phyloP scores from a whole-genome alignment of 768 basidiomycete genomes.

The Leucogyrophana mollusca region DNA sequence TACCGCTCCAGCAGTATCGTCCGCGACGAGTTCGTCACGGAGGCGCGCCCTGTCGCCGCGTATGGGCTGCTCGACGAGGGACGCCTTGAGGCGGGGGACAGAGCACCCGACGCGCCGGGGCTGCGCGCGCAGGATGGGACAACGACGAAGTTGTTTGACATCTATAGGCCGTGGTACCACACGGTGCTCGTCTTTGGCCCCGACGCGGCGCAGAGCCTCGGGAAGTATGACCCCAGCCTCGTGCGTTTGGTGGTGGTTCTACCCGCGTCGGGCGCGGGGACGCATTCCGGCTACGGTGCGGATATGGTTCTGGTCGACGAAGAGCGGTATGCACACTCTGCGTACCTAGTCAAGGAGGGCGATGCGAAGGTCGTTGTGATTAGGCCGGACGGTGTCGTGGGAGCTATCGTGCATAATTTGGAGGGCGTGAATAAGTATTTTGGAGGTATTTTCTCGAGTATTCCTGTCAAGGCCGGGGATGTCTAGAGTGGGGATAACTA shows the following conservation, averaged over 20 bases:
- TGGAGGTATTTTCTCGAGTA: neutral
- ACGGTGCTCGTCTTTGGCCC: conserved; percentile 30
- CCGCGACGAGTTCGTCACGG: conserved; percentile 15
- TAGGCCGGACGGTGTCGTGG: conserved; percentile 15
- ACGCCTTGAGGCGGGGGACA: conserved; percentile 40
- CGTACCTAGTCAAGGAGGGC: neutral
- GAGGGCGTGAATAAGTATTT: conserved; percentile 11
- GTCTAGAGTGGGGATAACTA: too few relatives aligned
- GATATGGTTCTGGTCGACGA: conserved; percentile 8
- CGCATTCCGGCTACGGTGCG: neutral
- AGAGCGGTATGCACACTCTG: conserved; percentile 5
- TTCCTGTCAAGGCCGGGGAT: neutral
- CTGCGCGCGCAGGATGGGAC: conserved; percentile 8
- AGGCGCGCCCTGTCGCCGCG: conserved; percentile 4
- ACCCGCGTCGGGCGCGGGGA: neutral
- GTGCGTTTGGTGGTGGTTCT: conserved; percentile 1
- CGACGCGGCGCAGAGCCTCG: conserved; percentile 8
- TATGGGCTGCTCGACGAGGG: conserved; percentile 10
- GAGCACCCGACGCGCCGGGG: conserved; percentile 44
- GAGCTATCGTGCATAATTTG: conserved; percentile 6
- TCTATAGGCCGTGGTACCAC: conserved; percentile 25
- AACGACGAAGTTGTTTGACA: conserved; percentile 22
- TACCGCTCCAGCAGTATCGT: conserved; percentile 24
- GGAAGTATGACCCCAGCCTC: neutral
- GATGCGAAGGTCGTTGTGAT: conserved; percentile 10